phyloP scores from a whole-genome alignment of 139 green algal species.

The Chlamydomonas incerta region DNA sequence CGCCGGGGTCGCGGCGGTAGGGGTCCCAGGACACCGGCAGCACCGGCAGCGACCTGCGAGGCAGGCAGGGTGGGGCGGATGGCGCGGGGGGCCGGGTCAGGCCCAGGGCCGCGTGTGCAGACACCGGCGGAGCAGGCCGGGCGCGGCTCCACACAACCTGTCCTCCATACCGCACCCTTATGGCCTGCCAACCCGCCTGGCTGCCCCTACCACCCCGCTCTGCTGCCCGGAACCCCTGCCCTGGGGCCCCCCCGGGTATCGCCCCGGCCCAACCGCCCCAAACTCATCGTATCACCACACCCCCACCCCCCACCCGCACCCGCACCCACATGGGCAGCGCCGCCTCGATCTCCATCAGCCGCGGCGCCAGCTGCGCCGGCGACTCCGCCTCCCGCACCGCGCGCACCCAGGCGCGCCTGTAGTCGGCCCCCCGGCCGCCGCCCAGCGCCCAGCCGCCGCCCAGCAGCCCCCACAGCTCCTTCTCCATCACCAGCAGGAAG shows the following conservation, averaged over 20 bases:
- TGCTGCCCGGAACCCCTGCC: too few relatives aligned
- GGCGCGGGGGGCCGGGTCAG: too few relatives aligned
- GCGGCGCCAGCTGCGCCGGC: constrained; percentile 32
- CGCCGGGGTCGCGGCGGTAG: constrained; percentile 27
- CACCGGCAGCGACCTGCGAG: constrained; percentile 29
- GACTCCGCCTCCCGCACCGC: neutral
- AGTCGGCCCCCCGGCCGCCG: constrained; percentile 1
- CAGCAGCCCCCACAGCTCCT: constrained; percentile 41
- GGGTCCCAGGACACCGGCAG: constrained; percentile 18
- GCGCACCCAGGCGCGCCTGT: constrained; percentile 24
- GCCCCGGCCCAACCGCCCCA: too few relatives aligned
- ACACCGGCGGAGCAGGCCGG: too few relatives aligned
- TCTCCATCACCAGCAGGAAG: constrained; percentile 31
- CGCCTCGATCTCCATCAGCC: constrained; percentile 20
- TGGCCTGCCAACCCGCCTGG: too few relatives aligned
- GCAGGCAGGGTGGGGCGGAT: neutral
- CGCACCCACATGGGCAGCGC: constrained; percentile 14
- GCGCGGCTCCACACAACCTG: too few relatives aligned
- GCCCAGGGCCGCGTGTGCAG: neutral
- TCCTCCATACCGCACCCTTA: too few relatives aligned
- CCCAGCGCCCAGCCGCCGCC: constrained; percentile 24
- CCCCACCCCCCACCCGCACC: neutral
- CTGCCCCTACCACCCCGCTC: too few relatives aligned
- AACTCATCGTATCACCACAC: too few relatives aligned
- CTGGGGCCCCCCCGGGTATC: too few relatives aligned